Evolutionary conservation across 768 basidiomycete species (phyloP).

Genomic region (Serendipita indica): DNA sequence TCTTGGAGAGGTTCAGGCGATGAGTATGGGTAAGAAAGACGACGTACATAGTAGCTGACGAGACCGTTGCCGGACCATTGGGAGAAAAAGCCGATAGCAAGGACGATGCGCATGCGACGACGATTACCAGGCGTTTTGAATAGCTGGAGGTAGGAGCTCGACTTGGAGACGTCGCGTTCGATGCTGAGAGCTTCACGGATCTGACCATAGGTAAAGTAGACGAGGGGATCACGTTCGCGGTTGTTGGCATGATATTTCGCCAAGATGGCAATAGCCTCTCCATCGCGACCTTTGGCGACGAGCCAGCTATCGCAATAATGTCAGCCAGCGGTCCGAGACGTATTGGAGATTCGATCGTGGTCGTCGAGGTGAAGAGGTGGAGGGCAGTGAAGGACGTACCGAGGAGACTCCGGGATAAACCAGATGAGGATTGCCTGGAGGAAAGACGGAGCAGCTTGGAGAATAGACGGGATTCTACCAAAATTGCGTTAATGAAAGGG

Average conservation of each 20-base stretch:
- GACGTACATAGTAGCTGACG: slow-evolving; percentile 10
- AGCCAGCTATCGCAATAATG: slow-evolving; percentile 39
- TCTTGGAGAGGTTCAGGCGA: slow-evolving; percentile 59
- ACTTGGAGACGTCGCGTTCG: slow-evolving; percentile 40
- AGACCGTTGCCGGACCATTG: slow-evolving; percentile 39
- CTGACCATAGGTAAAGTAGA: slow-evolving; percentile 21
- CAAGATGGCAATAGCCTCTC: slow-evolving; percentile 43
- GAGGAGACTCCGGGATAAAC: slow-evolving; percentile 21
- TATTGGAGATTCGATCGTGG: too few species aligned
- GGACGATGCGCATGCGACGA: slow-evolving; percentile 49
- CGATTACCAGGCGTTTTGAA: slow-evolving; percentile 52
- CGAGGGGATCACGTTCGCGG: not conserved
- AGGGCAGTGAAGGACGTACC: too few species aligned
- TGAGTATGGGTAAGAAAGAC: slow-evolving; percentile 30
- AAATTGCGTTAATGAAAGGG: slow-evolving; percentile 34
- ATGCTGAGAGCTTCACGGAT: slow-evolving; percentile 52
- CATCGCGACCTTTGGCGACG: slow-evolving; percentile 44
- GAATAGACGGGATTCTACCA: slow-evolving; percentile 43
- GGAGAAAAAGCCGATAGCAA: slow-evolving; percentile 52
- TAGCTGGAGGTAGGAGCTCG: slow-evolving; percentile 36
- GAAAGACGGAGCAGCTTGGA: slow-evolving; percentile 45
- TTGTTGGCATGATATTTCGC: slow-evolving; percentile 54
- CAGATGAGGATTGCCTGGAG: slow-evolving; percentile 41
- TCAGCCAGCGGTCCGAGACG: too few species aligned
- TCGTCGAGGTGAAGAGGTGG: too few species aligned